Base-by-base conservation (phyloP, 2,329 filamentous ascomycete species). In the Emericellopsis cladophorae region DNA sequence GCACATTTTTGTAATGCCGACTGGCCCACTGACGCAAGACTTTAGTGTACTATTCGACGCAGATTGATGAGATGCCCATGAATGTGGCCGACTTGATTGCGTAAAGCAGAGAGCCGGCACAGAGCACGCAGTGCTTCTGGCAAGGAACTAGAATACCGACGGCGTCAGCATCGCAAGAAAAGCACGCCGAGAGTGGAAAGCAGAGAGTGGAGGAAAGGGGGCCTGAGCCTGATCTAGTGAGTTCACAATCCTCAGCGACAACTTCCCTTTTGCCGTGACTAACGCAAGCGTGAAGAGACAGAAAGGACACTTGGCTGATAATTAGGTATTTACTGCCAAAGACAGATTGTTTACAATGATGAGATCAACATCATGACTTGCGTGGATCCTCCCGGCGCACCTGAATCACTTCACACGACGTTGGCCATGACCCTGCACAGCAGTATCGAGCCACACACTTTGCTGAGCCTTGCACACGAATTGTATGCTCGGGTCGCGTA, bases 1-100 rank as follows among this genome's bases (percentile, higher is more conserved):
- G n/a, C 11, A 4, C 8, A 11, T 4, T 31, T 16, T 15, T 22
- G n/a, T 37, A 39, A 43, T 21, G 43, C 65, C 70, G 48, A 70
- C 46, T 41, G 18, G 15, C 39, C 42, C 33, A 7, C 26, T 29
- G 6, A 29, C 26, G 6, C 3, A 12, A 4, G 8, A 29, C 18
- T 15, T 9, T 35, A 87, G 81, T 94, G 55, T 94, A 93, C 67
- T 94, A 94, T 66, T 93, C 86, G 14, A 95, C 89, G 37, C 89
- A 95, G 67, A 95, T 95, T 51, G 89, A 95, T 54, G 89, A 95
- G 70, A 95, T 95, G 89, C 89, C 89, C 15, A 95, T 95, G 89
- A 95, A 95, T 57, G 86, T 86, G 58, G 76, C 74, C 53, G 73
- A 75, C 50, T 67, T 79, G 23, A 72, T 72, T 44, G 59, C 70